Evolutionary conservation across 1,284 basidiomycete genomes (phyloP).

Genomic region (Heterobasidion occidentale): DNA sequence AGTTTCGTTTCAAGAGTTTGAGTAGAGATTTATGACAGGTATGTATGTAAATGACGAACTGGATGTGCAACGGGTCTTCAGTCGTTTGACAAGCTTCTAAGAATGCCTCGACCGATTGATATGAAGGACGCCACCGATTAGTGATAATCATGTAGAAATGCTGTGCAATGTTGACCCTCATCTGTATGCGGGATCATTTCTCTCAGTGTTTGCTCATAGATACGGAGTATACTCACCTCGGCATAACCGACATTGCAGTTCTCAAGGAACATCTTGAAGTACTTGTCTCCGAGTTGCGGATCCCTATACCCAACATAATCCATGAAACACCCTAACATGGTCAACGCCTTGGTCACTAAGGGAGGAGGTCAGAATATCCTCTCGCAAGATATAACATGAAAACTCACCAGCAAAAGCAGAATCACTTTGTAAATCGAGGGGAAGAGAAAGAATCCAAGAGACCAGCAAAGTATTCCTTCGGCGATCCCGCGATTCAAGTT

Average conservation of each 20-base stretch:
- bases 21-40: constrained; percentile 1
- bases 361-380: constrained; percentile 1
- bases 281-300: constrained; percentile 57
- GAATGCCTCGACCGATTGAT: constrained; percentile 60
- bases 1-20: background rate
- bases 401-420: constrained; percentile 68
- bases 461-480: constrained; percentile 75
- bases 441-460: constrained; percentile 73
- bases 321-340: constrained; percentile 50
- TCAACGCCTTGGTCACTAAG: constrained; percentile 63
- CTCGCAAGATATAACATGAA: constrained; percentile 2
- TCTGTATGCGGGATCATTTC: constrained; percentile 30
- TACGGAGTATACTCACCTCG: constrained; percentile 43
- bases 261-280: constrained; percentile 65
- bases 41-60: constrained; percentile 27
- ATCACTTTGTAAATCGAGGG: constrained; percentile 75
- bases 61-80: constrained; percentile 59
- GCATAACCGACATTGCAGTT: constrained; percentile 79
- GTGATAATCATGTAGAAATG: constrained; percentile 57
- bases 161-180: constrained; percentile 65
- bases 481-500: constrained; percentile 76
- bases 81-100: constrained; percentile 52
- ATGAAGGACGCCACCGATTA: constrained; percentile 71
- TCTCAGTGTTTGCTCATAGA: background rate
- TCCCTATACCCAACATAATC: constrained; percentile 58